Evolutionary conservation across 257 asterid genomes (phyloP), one percentile per base, ranked within the genome.

Genomic region (Datura wrightii): DNA sequence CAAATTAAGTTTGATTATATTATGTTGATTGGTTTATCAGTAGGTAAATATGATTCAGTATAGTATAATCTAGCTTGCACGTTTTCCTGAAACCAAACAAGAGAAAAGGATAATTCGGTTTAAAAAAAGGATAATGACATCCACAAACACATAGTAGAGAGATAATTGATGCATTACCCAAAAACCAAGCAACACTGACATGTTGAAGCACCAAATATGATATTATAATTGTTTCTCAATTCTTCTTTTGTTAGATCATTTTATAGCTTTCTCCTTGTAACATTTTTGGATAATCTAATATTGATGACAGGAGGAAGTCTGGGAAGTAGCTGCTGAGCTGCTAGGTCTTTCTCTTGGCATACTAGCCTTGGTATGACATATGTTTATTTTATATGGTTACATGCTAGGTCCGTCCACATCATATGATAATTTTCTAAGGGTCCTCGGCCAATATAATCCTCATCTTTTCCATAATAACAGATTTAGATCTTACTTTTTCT

Each of bases 321-420:
- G 99, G 99, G 99, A 96, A 93, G 99, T 96, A 53, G 90, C 96
- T 86, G 99, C 99, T 0, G 95, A 96, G 90, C 90, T 96, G 87
- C 90, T 96, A 84, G 99, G 99, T 81, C 99, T 96, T 85, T 92
- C 89, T 87, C 87, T 96, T 4, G 99, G 99, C 88, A 91, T 94
- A 87, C 88, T 93, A 83, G 93, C 91, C 85, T 93, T 96, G 94
- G 99, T 96, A 89, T 76, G 91, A 56, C 65, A 86, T 84, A 6
- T 66, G 2, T 37, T 66, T 85, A 41, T 67, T 59, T 9, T 52
- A 63, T 86, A 74, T 79, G 34, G 59, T 54, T 65, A 72, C 44
- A 79, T 52, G 1, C 56, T 24, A 50, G 9, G 31, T 2, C 82
- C 5, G 31, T 76, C 19, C 10, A 2, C 48, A 36, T 78, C 82